Percentiles rank a stretch among this genome's conserved stretches.
These are phyloP conservation scores for Coffea eugenioides DNA, from an alignment of 257 asterid species.

Conservation along the genomic window DNA sequence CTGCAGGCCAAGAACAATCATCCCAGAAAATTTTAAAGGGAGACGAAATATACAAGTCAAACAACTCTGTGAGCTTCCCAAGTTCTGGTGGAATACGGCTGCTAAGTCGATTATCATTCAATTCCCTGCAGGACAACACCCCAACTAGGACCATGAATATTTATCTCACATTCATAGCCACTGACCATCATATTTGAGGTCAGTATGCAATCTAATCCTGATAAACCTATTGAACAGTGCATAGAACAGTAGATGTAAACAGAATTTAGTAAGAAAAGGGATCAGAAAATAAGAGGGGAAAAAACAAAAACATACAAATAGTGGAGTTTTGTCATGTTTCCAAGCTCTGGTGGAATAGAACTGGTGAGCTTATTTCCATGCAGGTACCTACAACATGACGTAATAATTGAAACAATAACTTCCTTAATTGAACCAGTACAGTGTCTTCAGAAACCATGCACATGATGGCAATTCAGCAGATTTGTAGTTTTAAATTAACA, in stretches of 20 bases:
- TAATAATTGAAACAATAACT: background rate
- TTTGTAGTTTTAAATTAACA: background rate
- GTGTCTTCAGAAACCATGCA: background rate
- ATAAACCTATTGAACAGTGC: background rate
- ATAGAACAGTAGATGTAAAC: background rate
- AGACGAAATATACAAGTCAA: conserved; percentile 62
- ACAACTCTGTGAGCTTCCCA: conserved; percentile 87
- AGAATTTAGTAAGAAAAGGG: background rate
- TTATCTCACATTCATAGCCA: background rate
- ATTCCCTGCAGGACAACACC: conserved; percentile 47
- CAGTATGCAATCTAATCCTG: background rate
- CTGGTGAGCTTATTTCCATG: conserved; percentile 90
- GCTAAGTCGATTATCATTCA: conserved; percentile 77
- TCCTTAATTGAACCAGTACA: background rate
- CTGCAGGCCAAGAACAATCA: background rate
- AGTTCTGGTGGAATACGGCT: conserved; percentile 86
- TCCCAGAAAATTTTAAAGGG: background rate
- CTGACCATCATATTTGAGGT: background rate
- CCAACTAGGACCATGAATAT: background rate
- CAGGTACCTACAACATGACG: conserved; percentile 56
- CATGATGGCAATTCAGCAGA: background rate
- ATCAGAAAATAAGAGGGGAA: conserved; percentile 3
- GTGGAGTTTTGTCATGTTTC: conserved; percentile 95
- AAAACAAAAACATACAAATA: conserved; percentile 50
- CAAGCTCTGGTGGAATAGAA: conserved; percentile 87